Percentiles rank a stretch among this genome's conserved stretches.
These are phyloP conservation scores for Cryphonectria carpinicola DNA, from an alignment of 2,329 filamentous ascomycete species.

Conservation along the genomic window DNA sequence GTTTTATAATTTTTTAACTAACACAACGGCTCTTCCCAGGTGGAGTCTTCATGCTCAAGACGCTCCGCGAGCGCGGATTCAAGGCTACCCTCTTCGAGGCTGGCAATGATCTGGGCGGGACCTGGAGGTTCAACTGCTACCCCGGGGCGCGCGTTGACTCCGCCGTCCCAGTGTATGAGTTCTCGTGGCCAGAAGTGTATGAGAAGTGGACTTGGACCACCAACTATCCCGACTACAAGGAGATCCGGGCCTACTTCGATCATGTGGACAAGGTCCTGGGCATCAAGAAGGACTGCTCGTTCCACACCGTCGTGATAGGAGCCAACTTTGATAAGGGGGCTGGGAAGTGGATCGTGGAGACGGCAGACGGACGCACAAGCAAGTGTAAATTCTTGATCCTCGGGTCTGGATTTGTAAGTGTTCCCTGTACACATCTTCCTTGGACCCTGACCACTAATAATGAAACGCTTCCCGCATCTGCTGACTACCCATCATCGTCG, in stretches of 20 bases:
- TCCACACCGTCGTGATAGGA: constrained; percentile 58
- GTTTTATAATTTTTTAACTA: background rate
- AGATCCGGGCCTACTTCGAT: constrained; percentile 62
- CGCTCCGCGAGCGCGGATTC: constrained; percentile 53
- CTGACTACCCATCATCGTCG: background rate
- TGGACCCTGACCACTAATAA: background rate
- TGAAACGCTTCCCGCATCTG: background rate
- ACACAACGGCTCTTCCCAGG: constrained; percentile 32
- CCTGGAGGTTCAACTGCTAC: constrained; percentile 62
- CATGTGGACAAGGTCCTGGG: constrained; percentile 59
- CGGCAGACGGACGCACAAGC: constrained; percentile 54
- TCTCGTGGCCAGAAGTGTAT: constrained; percentile 54
- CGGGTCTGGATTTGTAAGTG: constrained; percentile 54
- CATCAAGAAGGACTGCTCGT: constrained; percentile 60
- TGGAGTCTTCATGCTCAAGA: constrained; percentile 56
- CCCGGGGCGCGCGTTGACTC: constrained; percentile 59
- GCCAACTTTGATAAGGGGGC: constrained; percentile 53
- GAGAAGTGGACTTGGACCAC: constrained; percentile 61
- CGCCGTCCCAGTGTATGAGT: constrained; percentile 57
- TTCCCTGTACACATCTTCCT: background rate
- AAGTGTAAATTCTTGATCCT: constrained; percentile 56
- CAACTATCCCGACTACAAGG: constrained; percentile 54
- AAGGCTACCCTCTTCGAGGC: constrained; percentile 57
- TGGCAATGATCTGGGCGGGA: constrained; percentile 54
- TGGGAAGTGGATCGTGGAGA: constrained; percentile 48